Base-by-base conservation (phyloP, 148 eudicot species). In the Amaranthus palmeri region DNA sequence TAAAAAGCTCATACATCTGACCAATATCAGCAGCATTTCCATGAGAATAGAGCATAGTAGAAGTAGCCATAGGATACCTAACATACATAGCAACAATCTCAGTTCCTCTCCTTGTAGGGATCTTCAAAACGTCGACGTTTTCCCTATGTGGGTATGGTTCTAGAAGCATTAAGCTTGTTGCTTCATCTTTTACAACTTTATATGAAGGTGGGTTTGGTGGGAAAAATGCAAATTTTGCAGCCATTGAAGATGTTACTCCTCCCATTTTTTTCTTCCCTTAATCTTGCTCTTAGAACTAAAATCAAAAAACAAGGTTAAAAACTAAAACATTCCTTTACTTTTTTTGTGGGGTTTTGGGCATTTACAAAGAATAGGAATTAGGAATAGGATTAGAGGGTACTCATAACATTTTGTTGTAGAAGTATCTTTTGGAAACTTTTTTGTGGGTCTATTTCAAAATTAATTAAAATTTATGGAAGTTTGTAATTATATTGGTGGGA, bases 21-120 rank as follows among this genome's bases (percentile, higher is more conserved):
- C 98, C 98, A 64, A 93, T 81, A 84, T 93, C 98, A 60, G 98
- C 97, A 12, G 97, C 98, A 78, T 93, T 93, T 3, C 98, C 98
- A 78, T 93, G 98, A n/a, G 97, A 91, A 61, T 93, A 93, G 14
- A 91, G 86, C 74, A 93, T 61, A n/a, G 97, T 91, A 6, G 87
- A 75, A 40, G 81, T 77, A 10, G 98, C 97, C 96, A 90, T 91
- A 10, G 98, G 98, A 72, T 93, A 86, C 61, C 98, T 72, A 11
- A 93, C 92, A 68, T 93, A 88, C 69, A 93, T 80, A 6, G 86
- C 95, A 4, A 93, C 96, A 42, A 91, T 84, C 76, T 93, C 91
- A 40, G 83, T 82, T 1, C 91, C 88, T 45, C 91, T 72, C 15
- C 97, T 79, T 0, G 98, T 93, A 25, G 77, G 76, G n/a, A 93